A percentile compares a stretch with the other conserved stretches of the same genome.
Conservation (phyloP, 176 grass and related monocot genomes). For the Carex parvula region DNA sequence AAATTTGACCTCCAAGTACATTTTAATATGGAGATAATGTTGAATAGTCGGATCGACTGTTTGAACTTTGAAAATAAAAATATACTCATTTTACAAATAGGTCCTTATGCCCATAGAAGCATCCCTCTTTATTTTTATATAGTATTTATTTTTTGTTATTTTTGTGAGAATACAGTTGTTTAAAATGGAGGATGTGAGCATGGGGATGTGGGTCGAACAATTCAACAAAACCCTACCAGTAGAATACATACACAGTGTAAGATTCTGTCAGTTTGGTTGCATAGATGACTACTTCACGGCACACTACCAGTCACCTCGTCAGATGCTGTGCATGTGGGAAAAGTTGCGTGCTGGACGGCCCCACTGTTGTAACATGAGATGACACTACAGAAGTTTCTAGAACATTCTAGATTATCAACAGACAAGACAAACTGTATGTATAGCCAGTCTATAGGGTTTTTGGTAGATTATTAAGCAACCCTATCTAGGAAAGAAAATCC, state of each 20-base stretch:
- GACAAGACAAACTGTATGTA: not conserved
- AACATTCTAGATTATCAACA: conserved; percentile 25
- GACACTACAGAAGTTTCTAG: conserved; percentile 3
- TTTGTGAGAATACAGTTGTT: conserved; percentile 60
- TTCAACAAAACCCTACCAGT: conserved; percentile 57
- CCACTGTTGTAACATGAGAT: conserved; percentile 91
- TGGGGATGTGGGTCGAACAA: conserved; percentile 95
- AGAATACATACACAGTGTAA: conserved; percentile 62
- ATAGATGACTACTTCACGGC: conserved; percentile 90
- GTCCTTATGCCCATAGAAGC: no score
- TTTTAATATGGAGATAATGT: no score
- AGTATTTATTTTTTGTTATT: not conserved
- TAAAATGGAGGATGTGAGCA: conserved; percentile 99
- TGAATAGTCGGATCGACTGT: no score
- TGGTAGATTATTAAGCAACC: not conserved
- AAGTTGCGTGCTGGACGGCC: conserved; percentile 67
- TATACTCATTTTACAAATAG: no score
- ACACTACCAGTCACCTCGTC: conserved; percentile 86
- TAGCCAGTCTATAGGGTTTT: not conserved
- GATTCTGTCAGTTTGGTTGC: conserved; percentile 90
- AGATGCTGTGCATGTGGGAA: conserved; percentile 98
- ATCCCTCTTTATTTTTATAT: conserved; percentile 18
- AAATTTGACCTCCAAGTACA: no score
- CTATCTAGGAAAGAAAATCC: not conserved
- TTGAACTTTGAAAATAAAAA: no score